These are phyloP conservation scores for Aspergillus melleus DNA, from an alignment of 2,329 filamentous ascomycete species.

Conservation along the genomic window DNA sequence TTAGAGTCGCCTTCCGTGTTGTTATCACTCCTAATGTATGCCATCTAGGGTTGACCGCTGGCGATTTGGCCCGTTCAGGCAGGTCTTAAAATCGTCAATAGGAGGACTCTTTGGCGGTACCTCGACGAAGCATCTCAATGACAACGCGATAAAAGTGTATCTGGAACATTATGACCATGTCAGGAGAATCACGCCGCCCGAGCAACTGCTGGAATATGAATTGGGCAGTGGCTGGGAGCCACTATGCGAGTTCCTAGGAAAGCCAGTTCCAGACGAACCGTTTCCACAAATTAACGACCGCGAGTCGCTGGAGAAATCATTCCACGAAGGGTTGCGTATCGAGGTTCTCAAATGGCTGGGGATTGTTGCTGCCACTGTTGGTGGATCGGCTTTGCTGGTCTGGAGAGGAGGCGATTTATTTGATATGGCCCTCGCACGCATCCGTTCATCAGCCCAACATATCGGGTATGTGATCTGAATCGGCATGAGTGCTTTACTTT, in stretches of 20 bases:
- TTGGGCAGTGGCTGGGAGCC: conserved; percentile 50
- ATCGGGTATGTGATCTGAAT: background rate
- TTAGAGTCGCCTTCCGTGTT: background rate
- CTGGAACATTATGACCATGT: conserved; percentile 51
- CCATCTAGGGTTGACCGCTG: background rate
- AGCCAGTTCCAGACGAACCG: conserved; percentile 8
- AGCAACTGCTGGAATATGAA: conserved; percentile 47
- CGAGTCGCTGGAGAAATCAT: background rate
- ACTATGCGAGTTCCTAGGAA: conserved; percentile 48
- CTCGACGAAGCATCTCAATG: background rate
- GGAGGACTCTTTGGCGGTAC: background rate
- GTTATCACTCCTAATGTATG: background rate
- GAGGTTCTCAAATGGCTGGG: background rate
- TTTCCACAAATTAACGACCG: conserved; percentile 9
- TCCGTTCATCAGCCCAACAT: background rate
- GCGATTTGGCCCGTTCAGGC: background rate
- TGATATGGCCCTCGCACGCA: background rate
- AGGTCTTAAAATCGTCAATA: background rate
- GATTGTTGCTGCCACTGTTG: background rate
- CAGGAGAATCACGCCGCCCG: conserved; percentile 35
- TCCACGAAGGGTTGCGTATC: background rate
- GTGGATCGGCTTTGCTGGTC: background rate
- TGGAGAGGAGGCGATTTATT: background rate
- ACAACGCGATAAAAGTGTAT: conserved; percentile 10
- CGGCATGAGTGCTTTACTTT: no score